Base-by-base conservation (phyloP, 2,329 filamentous ascomycete genomes). In the Lasiodiplodia citricola region DNA sequence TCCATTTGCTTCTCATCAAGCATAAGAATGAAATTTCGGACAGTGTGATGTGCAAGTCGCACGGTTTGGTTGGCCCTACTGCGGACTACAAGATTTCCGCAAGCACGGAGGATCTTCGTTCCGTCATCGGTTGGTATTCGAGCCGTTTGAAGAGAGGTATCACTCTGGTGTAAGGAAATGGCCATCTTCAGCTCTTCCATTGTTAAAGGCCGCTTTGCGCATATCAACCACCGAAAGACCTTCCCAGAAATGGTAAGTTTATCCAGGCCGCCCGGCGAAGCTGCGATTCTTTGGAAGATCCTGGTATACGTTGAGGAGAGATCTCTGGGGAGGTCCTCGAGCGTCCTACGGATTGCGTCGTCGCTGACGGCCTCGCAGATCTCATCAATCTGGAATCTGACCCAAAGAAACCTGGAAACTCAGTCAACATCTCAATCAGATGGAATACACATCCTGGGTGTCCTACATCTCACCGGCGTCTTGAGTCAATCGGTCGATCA, bases 371-470 rank as follows among this genome's bases (percentile, higher is more conserved):
- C 74, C 28, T 77, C 72, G 28, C 71, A 73, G 14, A 79, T 71
- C 6, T 77, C 75, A 14, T 70, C 60, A 2, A 78, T 50, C 60
- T 78, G 77, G 31, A 78, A 76, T 23, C 70, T 74, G 10, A 75
- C 74, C 76, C 75, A 79, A 23, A 79, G 70, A 67, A 78, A 76
- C 76, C 76, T 79, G 41, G 18, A 6, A 21, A 16, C 41, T n/a
- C 18, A 54, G n/a, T n/a, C 55, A 44, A 5, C 10, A 28, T 54
- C 35, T 0, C 11, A 8, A 6, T 31, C 13, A n/a, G 31, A 35
- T 35, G 31, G 7, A 35, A 10, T 35, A 8, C 31, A 35, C 10
- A 35, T 35, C 3, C 8, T 8, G 31, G 10, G 44, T 35, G 2
- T 35, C 73, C 69, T 57, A 74, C 73, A 74, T 74, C 8, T 70